A percentile compares a stretch with the other conserved stretches of the same genome.
phyloP scores from a whole-genome alignment of 495 filamentous ascomycete species.

The Venustampulla echinocandica region DNA sequence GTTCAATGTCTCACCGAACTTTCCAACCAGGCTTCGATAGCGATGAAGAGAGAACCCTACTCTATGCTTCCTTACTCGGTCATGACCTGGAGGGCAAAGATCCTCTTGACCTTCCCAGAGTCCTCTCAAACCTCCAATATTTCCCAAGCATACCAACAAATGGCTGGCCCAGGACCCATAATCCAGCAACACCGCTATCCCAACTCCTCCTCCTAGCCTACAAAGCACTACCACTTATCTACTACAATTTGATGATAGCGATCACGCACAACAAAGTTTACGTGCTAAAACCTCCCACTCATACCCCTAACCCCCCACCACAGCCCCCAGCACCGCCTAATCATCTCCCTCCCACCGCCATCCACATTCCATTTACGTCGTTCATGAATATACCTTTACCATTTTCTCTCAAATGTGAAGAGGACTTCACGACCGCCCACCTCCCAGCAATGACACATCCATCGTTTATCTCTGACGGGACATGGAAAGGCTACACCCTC shows the following conservation, averaged over 20 bases:
- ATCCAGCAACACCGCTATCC: background rate
- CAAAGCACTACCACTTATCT: constrained; percentile 3
- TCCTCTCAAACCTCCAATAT: background rate
- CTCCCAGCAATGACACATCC: constrained; percentile 2
- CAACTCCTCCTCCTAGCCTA: background rate
- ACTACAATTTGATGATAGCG: constrained; percentile 7
- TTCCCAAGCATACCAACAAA: background rate
- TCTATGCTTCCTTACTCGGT: constrained; percentile 1
- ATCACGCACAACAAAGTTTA: background rate
- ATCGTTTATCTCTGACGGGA: background rate
- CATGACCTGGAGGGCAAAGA: background rate
- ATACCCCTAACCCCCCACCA: background rate
- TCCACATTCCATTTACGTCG: constrained; percentile 1
- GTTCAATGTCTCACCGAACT: background rate
- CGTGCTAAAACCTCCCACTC: background rate
- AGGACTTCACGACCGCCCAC: background rate
- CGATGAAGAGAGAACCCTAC: background rate
- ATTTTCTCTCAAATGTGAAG: background rate
- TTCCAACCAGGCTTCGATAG: background rate
- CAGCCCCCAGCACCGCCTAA: background rate
- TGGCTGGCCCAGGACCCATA: too few species aligned
- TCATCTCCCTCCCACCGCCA: constrained; percentile 1
- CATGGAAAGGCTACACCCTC: background rate
- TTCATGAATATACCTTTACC: constrained; percentile 4
- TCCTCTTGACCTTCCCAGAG: background rate